A percentile compares a stretch with the other conserved stretches of the same genome.
Evolutionary conservation across 2,329 filamentous ascomycete genomes (phyloP).

Genomic region (Colletotrichum lini): DNA sequence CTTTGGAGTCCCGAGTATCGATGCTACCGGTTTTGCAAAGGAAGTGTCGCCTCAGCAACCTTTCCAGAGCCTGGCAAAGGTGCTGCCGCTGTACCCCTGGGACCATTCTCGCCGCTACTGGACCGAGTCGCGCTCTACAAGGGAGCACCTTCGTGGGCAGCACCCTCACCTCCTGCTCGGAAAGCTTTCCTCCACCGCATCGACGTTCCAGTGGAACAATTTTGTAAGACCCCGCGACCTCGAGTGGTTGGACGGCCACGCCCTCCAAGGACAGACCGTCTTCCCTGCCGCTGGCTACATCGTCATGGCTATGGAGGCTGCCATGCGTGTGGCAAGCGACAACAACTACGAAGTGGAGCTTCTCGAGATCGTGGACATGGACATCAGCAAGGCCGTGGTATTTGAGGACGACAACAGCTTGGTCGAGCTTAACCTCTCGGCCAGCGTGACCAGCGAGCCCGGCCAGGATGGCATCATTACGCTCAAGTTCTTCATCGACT

Average conservation of each 20-base stretch:
- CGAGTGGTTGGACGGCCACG: slow-evolving; percentile 56
- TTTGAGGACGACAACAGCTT: slow-evolving; percentile 9
- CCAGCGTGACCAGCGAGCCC: not conserved
- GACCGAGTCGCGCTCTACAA: slow-evolving; percentile 48
- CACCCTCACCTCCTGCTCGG: slow-evolving; percentile 53
- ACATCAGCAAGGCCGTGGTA: slow-evolving; percentile 11
- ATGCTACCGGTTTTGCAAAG: slow-evolving; percentile 22
- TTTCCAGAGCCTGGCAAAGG: slow-evolving; percentile 23
- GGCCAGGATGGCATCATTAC: slow-evolving; percentile 6
- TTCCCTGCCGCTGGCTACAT: slow-evolving; percentile 62
- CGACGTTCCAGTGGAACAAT: slow-evolving; percentile 40
- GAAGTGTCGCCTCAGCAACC: not conserved
- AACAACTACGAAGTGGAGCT: slow-evolving; percentile 1
- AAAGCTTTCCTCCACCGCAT: not conserved
- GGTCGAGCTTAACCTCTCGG: slow-evolving; percentile 1
- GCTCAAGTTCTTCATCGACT: slow-evolving; percentile 10
- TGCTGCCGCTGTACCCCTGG: slow-evolving; percentile 55
- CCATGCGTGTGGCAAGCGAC: slow-evolving; percentile 1
- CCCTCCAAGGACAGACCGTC: slow-evolving; percentile 53
- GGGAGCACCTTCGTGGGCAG: slow-evolving; percentile 46
- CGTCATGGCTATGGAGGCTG: slow-evolving; percentile 52
- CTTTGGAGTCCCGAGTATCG: slow-evolving; percentile 12
- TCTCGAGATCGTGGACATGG: slow-evolving; percentile 12
- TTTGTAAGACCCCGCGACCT: slow-evolving; percentile 37
- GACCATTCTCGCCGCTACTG: slow-evolving; percentile 52